phyloP scores from a whole-genome alignment of 768 basidiomycete species.

The Russula sp. region DNA sequence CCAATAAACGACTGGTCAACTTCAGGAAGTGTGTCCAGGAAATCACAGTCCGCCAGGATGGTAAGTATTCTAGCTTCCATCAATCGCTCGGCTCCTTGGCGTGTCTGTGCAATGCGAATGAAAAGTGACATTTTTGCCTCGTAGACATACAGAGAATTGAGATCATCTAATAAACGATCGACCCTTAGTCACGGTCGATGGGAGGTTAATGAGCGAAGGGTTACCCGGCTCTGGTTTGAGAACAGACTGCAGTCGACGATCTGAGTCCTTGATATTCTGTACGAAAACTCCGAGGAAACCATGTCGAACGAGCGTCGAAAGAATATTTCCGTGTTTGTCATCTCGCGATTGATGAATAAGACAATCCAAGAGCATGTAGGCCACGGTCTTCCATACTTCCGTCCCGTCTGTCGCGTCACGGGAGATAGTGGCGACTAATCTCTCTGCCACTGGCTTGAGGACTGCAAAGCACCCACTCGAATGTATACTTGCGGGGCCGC shows the following conservation, averaged over 20 bases:
- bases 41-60: slow-evolving; percentile 77
- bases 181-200: neutral
- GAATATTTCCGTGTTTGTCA: slow-evolving; percentile 60
- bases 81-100: slow-evolving; percentile 77
- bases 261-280: slow-evolving; percentile 75
- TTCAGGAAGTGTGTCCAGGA: slow-evolving; percentile 77
- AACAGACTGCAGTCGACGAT: slow-evolving; percentile 62
- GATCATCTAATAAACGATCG: slow-evolving; percentile 49
- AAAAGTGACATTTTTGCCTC: slow-evolving; percentile 92
- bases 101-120: slow-evolving; percentile 73
- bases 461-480: slow-evolving; percentile 52
- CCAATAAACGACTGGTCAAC: slow-evolving; percentile 78
- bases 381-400: slow-evolving; percentile 95
- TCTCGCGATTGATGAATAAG: slow-evolving; percentile 62
- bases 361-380: slow-evolving; percentile 84
- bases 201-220: neutral
- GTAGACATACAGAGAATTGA: slow-evolving; percentile 89
- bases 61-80: slow-evolving; percentile 71
- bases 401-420: slow-evolving; percentile 93
- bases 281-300: slow-evolving; percentile 82
- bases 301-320: slow-evolving; percentile 54
- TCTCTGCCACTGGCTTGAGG: slow-evolving; percentile 63
- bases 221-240: slow-evolving; percentile 87
- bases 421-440: slow-evolving; percentile 62
- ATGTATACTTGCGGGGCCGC: neutral